A percentile compares a stretch with the other conserved stretches of the same genome.
phyloP scores from a whole-genome alignment of 2,329 filamentous ascomycete genomes.

The Westerdykella sp. region DNA sequence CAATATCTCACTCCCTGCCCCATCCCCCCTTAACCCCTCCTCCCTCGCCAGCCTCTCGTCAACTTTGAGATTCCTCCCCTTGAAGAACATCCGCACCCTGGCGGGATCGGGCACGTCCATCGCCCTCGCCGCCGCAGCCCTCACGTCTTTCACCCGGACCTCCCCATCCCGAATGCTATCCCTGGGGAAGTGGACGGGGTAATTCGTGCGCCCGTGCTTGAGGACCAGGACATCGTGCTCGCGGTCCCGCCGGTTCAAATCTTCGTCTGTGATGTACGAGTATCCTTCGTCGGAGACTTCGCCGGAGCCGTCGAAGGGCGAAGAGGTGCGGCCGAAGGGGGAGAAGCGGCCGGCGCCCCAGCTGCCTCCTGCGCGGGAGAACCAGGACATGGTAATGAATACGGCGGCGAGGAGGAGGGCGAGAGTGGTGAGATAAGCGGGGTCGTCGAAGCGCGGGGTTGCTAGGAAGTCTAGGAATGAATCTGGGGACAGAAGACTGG shows the following conservation, averaged over 20 bases:
- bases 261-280: constrained; percentile 75
- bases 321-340: constrained; percentile 43
- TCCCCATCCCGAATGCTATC: constrained; percentile 71
- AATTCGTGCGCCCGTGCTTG: constrained; percentile 60
- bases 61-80: constrained; percentile 65
- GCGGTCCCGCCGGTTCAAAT: constrained; percentile 48
- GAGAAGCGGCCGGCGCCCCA: constrained; percentile 43
- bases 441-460: constrained; percentile 29
- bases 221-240: constrained; percentile 66
- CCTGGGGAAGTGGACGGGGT: constrained; percentile 66
- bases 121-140: constrained; percentile 60
- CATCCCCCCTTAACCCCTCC: constrained; percentile 54
- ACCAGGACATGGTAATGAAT: constrained; percentile 44
- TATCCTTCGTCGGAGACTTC: constrained; percentile 71
- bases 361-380: constrained; percentile 39
- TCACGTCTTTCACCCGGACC: constrained; percentile 59
- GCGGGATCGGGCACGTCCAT: constrained; percentile 54
- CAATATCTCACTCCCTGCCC: constrained; percentile 54
- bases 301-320: constrained; percentile 32
- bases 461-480: constrained; percentile 17
- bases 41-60: constrained; percentile 51
- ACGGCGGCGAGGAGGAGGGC: constrained; percentile 34
- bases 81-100: constrained; percentile 65
- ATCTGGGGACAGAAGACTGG: neutral
- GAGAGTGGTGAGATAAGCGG: constrained; percentile 28